Base-by-base conservation (phyloP, 179 eudicot genomes). In the Drosera spatulata region DNA sequence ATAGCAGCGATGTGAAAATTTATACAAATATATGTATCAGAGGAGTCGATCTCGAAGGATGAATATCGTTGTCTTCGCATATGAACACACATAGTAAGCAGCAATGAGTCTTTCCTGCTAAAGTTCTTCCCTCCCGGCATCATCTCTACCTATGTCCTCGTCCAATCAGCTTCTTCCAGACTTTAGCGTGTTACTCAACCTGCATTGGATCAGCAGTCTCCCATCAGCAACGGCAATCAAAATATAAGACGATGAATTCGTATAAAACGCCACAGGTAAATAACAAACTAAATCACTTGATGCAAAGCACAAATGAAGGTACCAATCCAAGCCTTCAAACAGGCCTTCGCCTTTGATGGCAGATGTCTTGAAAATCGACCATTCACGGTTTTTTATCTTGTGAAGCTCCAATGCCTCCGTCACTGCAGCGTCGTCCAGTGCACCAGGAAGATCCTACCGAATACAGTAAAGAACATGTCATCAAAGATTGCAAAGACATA, bases 331-430 rank as follows among this genome's bases (percentile, higher is more conserved):
- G 60, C 99, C 99, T 77, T 94, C 97, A 61, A 94, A 83, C 53
- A 94, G 87, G 60, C 99, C 97, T 80, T 94, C 97, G 70, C 99
- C 96, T 75, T 94, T 91, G 9, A 86, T 85, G 40, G 99, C 99
- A 61, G 96, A 91, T 41, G 99, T 85, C 82, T 87, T 94, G 73
- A 94, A 91, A 62, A 94, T 91, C 55, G 99, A 68, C 99, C 97
- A 94, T 54, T 94, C 96, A 14, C 96, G 85, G 68, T 74, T 94
- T 73, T 91, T 94, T 43, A 90, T 90, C 85, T 87, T 94, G 89
- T 91, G 99, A 76, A 94, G 68, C 81, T 87, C 97, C 65, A 94
- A 67, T 69, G 95, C 79, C 75, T 94, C 99, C 0, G 97, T 94
- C 10, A 94, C 82, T 15, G 95, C 82, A 74, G 97, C 96, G 82